Evolutionary conservation across 495 filamentous ascomycete species (phyloP).

Genomic region (Annulohypoxylon stygium): DNA sequence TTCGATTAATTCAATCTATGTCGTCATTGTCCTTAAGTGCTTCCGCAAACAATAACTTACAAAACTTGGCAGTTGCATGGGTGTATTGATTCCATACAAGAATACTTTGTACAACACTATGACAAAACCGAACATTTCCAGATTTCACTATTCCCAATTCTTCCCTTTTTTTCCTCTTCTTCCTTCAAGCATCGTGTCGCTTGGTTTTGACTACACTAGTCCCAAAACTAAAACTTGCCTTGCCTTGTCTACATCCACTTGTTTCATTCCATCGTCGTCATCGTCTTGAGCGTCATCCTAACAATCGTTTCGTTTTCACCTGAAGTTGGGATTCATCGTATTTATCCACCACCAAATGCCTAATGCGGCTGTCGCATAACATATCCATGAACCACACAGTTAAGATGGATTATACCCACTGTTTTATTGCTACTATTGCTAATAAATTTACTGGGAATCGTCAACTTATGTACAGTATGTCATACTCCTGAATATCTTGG

Average conservation of each 20-base stretch:
- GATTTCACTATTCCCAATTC: constrained; percentile 3
- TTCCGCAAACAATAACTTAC: constrained; percentile 23
- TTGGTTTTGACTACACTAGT: not conserved
- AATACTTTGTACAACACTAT: not conserved
- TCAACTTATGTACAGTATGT: constrained; percentile 14
- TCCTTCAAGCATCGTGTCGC: not conserved
- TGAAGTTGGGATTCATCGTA: constrained; percentile 31
- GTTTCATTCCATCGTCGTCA: constrained; percentile 35
- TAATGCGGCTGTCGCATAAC: not conserved
- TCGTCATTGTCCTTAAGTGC: constrained; percentile 36
- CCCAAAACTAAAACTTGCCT: not conserved
- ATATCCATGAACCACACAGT: constrained; percentile 21
- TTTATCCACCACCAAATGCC: constrained; percentile 10
- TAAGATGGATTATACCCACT: constrained; percentile 1
- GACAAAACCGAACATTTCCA: not conserved
- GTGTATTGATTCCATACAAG: not conserved
- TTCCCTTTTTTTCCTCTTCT: not conserved
- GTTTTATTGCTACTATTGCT: constrained; percentile 14
- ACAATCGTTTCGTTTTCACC: constrained; percentile 22
- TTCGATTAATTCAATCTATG: constrained; percentile 23
- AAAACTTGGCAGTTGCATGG: constrained; percentile 6
- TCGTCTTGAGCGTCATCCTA: constrained; percentile 31
- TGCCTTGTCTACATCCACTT: not conserved
- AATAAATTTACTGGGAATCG: not conserved
- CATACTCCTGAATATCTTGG: not conserved